Base-by-base conservation (phyloP, 2,329 filamentous ascomycete genomes). In the Sporothrix brunneoviolacea region DNA sequence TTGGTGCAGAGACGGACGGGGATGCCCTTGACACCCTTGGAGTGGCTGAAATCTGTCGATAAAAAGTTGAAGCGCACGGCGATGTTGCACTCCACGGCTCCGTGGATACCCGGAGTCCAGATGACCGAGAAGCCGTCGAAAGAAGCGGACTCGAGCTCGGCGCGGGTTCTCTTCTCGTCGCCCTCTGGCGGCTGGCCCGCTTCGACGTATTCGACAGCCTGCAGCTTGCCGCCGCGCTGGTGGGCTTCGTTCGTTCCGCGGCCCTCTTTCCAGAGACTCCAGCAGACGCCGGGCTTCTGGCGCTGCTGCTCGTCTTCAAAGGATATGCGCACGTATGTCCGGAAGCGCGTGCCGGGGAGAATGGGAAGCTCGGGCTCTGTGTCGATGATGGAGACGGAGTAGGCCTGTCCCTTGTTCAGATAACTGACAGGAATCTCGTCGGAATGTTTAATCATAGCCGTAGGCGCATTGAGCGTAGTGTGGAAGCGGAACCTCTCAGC, bases 381-480 rank as follows among this genome's bases (percentile, higher is more conserved):
- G 63, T 98, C 93, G 41, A 86, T 74, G 24, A 98, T 79, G 3
- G 87, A 86, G 16, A 98, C 73, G 0, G 88, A 87, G 65, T 98
- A 98, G 15, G 90, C 88, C 65, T 97, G 91, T 21, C 91, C 91
- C 68, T 97, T 97, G 71, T 98, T 98, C 16, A 98, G 78, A 64
- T 98, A 98, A 0, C 91, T 96, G n/a, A 97, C 82, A 0, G 93
- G 93, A 21, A 97, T 94, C 65, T 97, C 91, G 54, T 94, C 86
- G 1, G 82, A 70, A 55, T 90, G 83, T 65, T 87, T 94, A 62
- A 94, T 85, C 93, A 97, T 98, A 8, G 93, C 93, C 0, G 93
- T 98, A 3, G 91, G 90, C 1, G 93, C 91, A 65, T 95, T 94
- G 40, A 98, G 70, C 0, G 88, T 93, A 45, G 88, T 85, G 64